Percentiles rank a stretch among this genome's conserved stretches.
These are phyloP conservation scores for Candida insectalens DNA, from an alignment of 805 yeast genomes.

Conservation along the genomic window DNA sequence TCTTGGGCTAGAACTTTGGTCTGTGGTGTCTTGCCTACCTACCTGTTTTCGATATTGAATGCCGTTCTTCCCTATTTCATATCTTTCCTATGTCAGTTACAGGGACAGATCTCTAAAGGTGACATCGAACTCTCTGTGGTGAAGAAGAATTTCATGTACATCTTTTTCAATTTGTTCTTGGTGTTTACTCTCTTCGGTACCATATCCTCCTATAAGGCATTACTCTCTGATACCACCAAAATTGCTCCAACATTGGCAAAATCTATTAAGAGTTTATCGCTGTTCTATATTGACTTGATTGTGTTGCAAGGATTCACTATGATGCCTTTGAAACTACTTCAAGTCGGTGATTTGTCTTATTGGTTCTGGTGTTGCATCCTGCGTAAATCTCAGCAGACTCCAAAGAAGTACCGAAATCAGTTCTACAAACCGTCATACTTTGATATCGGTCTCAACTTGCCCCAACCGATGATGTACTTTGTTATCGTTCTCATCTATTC, in stretches of 20 bases:
- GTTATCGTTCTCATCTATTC: slow-evolving; percentile 51
- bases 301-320: slow-evolving; percentile 61
- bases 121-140: slow-evolving; percentile 50
- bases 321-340: slow-evolving; percentile 49
- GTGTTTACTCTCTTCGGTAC: slow-evolving; percentile 57
- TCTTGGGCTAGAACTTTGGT: slow-evolving; percentile 44
- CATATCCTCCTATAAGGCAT: slow-evolving; percentile 47
- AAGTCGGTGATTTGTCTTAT: slow-evolving; percentile 42
- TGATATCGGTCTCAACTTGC: slow-evolving; percentile 52
- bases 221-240: slow-evolving; percentile 48
- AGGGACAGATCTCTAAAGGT: slow-evolving; percentile 47
- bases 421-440: slow-evolving; percentile 50
- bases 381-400: slow-evolving; percentile 31
- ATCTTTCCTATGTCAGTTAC: slow-evolving; percentile 36
- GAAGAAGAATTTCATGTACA: slow-evolving; percentile 49
- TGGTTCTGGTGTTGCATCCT: slow-evolving; percentile 32
- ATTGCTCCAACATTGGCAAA: slow-evolving; percentile 46
- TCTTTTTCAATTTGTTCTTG: slow-evolving; percentile 50
- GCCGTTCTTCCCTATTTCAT: slow-evolving; percentile 46
- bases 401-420: slow-evolving; percentile 39
- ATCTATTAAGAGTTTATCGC: slow-evolving; percentile 40
- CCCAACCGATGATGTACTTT: slow-evolving; percentile 51
- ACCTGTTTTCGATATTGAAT: slow-evolving; percentile 46
- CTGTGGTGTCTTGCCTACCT: slow-evolving; percentile 54
- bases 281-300: slow-evolving; percentile 51